phyloP scores from a whole-genome alignment of 768 basidiomycete genomes.

The Suillus placidus region DNA sequence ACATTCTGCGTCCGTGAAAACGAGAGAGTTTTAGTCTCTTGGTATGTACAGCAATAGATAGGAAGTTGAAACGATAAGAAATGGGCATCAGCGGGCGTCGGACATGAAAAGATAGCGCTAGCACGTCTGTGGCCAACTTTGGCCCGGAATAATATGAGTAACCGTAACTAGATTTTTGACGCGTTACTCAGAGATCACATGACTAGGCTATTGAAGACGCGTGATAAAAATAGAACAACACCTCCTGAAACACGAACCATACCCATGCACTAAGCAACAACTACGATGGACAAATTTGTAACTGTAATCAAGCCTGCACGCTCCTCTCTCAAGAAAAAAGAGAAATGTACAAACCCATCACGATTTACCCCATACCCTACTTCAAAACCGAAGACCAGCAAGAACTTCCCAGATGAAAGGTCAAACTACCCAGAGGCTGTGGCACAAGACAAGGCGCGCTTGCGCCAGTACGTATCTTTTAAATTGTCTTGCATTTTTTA shows the following conservation, averaged over 20 bases:
- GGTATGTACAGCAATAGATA: conserved; percentile 7
- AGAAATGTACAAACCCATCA: background rate
- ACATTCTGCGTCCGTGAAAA: conserved; percentile 47
- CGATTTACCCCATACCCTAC: conserved; percentile 8
- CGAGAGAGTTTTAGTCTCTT: background rate
- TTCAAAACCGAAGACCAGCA: conserved; percentile 1
- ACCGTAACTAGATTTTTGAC: background rate
- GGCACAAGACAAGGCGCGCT: conserved; percentile 3
- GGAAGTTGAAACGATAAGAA: conserved; percentile 10
- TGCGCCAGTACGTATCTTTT: background rate
- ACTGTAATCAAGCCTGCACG: conserved; percentile 24
- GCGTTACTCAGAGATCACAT: conserved; percentile 4
- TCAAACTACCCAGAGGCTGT: conserved; percentile 5
- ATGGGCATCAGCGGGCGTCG: conserved; percentile 10
- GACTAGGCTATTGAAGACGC: background rate
- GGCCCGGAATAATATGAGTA: background rate
- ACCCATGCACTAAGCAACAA: background rate
- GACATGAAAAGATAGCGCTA: background rate
- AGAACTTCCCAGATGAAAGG: background rate
- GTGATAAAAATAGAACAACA: conserved; percentile 3
- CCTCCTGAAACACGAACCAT: conserved; percentile 5
- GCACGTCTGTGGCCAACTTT: no score
- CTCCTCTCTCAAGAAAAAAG: conserved; percentile 5
- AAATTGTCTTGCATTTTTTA: background rate
- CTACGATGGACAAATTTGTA: conserved; percentile 31